Base-by-base conservation (phyloP, 768 basidiomycete genomes). In the Cantharellus cinnabarinus region DNA sequence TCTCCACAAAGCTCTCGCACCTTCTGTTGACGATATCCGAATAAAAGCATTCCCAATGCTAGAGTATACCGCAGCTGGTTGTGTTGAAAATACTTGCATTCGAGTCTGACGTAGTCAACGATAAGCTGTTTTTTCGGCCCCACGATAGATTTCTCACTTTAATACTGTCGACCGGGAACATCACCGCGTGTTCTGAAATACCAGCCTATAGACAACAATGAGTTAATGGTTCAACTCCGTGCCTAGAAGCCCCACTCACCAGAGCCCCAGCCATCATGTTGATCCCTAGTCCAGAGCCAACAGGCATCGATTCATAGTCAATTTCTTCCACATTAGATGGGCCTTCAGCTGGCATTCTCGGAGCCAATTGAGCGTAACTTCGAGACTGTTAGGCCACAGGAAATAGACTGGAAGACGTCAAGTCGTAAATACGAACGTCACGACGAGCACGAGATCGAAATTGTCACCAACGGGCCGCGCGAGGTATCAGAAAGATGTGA, bases 131-230 rank as follows among this genome's bases (percentile, higher is more conserved):
- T 48, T 48, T 10, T 48, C 10, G 44, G 29, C 1, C 44, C 44
- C 44, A 29, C 10, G 44, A 10, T 48, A 10, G 10, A 29, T 29
- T 10, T 72, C 82, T 61, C 60, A 88, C 95, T 77, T 99, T 99
- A 69, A 99, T 97, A 67, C 89, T 94, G 73, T 99, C 95, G 63
- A 98, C 74, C 3, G 95, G 95, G 69, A 88, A 99, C 85, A 99
- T 98, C 68, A 95, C 90, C 39, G 91, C 87, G 73, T 99, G 95
- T 70, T 99, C 95, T 58, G 93, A 91, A 65, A 99, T 98, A 62
- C 95, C 95, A 65, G 95, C 95, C 91, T 94, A 68, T 35, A 7
- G 34, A 56, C 20, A 29, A 44, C 14, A 58, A 57, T 37, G 54
- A 38, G 50, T 60, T 53, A 63, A 48, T 29, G 1, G 44, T 48